Percentiles rank a stretch among this genome's conserved stretches.
These are phyloP conservation scores for Fraxinus sp. DNA, from an alignment of 305 asterid species.

Conservation along the genomic window DNA sequence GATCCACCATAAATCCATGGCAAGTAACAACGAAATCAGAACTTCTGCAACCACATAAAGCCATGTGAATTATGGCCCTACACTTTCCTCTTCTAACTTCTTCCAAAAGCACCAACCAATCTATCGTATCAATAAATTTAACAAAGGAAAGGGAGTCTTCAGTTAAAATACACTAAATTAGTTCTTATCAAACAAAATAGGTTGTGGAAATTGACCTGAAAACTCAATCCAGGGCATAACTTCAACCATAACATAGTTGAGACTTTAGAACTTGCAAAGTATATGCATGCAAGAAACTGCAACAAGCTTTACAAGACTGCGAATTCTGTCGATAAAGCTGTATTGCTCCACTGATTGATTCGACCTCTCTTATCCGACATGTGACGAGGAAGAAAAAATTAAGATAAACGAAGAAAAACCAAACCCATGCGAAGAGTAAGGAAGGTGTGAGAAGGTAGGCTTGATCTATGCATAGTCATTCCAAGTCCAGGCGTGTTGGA, in stretches of 20 bases:
- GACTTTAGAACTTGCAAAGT: background rate
- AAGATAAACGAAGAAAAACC: background rate
- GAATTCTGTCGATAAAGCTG: background rate
- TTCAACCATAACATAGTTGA: background rate
- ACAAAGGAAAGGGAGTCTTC: background rate
- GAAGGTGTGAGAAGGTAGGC: background rate
- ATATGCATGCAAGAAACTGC: background rate
- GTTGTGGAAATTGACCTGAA: background rate
- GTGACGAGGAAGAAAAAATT: background rate
- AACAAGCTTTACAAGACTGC: background rate
- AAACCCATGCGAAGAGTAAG: background rate
- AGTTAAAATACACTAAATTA: background rate
- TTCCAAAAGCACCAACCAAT: background rate
- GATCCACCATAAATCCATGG: background rate
- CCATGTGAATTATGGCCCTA: background rate
- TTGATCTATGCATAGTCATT: background rate
- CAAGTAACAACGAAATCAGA: background rate
- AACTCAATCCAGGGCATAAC: background rate
- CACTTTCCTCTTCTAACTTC: background rate
- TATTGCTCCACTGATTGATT: background rate
- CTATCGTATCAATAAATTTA: background rate
- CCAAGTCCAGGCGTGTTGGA: background rate
- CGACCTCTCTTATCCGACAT: background rate
- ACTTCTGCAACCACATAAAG: background rate
- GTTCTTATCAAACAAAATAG: background rate